Conservation (phyloP, 177 flowering plant species). For the Vitis hybrid region DNA sequence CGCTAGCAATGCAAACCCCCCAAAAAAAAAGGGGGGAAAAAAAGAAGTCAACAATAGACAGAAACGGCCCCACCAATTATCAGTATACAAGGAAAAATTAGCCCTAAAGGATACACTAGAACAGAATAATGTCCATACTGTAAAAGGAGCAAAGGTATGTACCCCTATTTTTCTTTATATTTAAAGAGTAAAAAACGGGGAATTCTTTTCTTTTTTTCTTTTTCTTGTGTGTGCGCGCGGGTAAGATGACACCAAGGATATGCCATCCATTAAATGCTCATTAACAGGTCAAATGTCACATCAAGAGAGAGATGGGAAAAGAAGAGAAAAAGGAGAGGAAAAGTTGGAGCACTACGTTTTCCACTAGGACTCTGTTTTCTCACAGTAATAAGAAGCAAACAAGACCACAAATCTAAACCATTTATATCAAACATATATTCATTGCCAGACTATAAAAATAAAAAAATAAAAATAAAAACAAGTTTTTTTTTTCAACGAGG, state of each 20-base stretch:
- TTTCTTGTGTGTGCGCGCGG: neutral
- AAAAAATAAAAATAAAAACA: neutral
- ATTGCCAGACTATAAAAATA: neutral
- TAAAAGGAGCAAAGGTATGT: too few relatives aligned
- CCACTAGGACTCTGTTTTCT: neutral
- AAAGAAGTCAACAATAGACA: too few relatives aligned
- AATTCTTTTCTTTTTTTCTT: neutral
- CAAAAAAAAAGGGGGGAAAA: too few relatives aligned
- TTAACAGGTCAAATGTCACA: slow-evolving; percentile 26
- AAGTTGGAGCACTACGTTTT: neutral
- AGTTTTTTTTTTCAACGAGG: neutral
- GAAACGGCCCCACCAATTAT: too few relatives aligned
- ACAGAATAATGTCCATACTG: too few relatives aligned
- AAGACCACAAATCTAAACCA: neutral
- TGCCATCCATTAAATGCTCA: slow-evolving; percentile 25
- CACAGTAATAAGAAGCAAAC: neutral
- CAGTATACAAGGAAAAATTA: too few relatives aligned
- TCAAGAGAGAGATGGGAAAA: slow-evolving; percentile 16
- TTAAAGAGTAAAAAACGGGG: neutral
- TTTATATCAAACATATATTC: neutral
- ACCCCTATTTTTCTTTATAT: neutral
- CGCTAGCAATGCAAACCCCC: too few relatives aligned
- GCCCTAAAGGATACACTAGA: too few relatives aligned
- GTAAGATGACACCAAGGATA: slow-evolving; percentile 16
- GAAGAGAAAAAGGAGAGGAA: neutral